Evolutionary conservation across 768 basidiomycete species (phyloP).

Genomic region (Podaxis sp.): DNA sequence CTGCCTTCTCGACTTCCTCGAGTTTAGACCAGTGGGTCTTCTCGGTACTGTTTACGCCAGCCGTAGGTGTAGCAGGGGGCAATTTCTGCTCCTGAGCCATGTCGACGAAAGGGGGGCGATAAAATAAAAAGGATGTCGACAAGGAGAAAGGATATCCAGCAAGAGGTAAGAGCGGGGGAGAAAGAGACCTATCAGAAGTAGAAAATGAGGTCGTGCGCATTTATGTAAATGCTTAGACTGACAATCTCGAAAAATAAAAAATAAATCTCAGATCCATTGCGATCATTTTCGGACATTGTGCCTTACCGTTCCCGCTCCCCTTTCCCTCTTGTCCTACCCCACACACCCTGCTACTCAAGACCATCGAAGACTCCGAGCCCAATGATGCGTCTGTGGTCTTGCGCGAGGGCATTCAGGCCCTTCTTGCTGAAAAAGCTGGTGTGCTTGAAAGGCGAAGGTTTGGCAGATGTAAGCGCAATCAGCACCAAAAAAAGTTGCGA

Average conservation of each 20-base stretch:
- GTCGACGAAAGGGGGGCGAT: neutral
- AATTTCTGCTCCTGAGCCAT: constrained; percentile 1
- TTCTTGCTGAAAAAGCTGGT: too few relatives aligned
- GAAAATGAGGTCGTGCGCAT: neutral
- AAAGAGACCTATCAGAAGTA: neutral
- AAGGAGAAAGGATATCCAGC: neutral
- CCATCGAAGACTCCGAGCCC: neutral
- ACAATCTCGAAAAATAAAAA: constrained; percentile 1
- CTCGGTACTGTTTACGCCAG: neutral
- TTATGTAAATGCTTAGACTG: constrained; percentile 7
- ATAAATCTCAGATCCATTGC: neutral
- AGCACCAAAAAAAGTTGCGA: neutral
- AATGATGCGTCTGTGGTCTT: too few relatives aligned
- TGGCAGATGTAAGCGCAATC: neutral
- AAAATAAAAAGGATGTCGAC: neutral
- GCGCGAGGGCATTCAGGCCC: too few relatives aligned
- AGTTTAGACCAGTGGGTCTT: constrained; percentile 14
- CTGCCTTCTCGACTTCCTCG: constrained; percentile 28
- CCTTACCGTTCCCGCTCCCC: neutral
- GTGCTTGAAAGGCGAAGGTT: neutral
- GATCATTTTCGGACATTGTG: neutral
- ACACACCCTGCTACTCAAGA: neutral
- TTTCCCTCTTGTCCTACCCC: neutral
- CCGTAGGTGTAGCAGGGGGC: neutral
- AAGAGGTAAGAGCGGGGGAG: neutral